Evolutionary conservation across 805 yeast genomes (phyloP).

Genomic region (Spencermartinsiella europaea): DNA sequence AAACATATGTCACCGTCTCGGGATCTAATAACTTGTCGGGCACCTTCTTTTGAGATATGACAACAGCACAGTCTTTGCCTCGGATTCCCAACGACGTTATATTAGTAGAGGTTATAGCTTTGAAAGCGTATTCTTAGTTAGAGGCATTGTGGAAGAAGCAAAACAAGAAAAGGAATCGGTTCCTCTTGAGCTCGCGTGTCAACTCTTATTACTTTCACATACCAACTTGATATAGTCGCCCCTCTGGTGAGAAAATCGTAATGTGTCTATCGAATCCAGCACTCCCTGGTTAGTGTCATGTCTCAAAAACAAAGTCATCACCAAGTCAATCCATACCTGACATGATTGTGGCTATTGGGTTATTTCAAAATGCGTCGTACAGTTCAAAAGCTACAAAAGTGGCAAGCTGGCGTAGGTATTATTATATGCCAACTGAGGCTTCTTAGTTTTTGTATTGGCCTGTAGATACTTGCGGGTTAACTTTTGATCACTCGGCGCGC

Average conservation of each 20-base stretch:
- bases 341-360: conserved; percentile 45
- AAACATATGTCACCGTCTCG: conserved; percentile 77
- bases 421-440: too few relatives aligned
- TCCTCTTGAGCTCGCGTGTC: not conserved
- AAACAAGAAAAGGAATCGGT: too few relatives aligned
- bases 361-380: too few relatives aligned
- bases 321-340: conserved; percentile 34
- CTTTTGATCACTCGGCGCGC: too few relatives aligned
- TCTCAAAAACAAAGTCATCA: not conserved
- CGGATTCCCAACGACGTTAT: conserved; percentile 83
- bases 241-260: conserved; percentile 97
- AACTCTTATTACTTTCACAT: conserved; percentile 8
- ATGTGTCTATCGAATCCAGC: conserved; percentile 99
- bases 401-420: too few relatives aligned
- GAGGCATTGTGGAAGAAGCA: too few relatives aligned
- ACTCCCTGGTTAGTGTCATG: conserved; percentile 39
- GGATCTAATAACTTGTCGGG: conserved; percentile 93
- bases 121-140: conserved; percentile 90
- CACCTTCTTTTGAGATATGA: conserved; percentile 91
- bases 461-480: too few relatives aligned
- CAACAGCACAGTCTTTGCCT: conserved; percentile 81
- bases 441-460: too few relatives aligned
- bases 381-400: too few relatives aligned
- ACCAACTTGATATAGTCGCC: conserved; percentile 86
- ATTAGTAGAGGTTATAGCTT: conserved; percentile 90